Evolutionary conservation across 208 protist genomes (phyloP).

Genomic region (Leishmania major): DNA sequence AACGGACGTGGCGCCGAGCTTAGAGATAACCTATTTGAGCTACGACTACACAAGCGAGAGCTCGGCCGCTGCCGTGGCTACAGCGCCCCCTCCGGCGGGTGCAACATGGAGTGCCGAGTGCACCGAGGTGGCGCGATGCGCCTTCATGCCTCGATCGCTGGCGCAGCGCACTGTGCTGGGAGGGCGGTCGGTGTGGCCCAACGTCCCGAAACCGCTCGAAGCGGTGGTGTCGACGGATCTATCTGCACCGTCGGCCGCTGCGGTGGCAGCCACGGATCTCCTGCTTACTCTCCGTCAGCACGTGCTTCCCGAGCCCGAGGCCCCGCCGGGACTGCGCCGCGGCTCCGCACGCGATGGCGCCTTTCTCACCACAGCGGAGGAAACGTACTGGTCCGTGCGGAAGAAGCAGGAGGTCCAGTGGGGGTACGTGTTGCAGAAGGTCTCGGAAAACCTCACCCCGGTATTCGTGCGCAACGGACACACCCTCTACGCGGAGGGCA

Average conservation of each 20-base stretch:
- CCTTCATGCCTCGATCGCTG: constrained; percentile 29
- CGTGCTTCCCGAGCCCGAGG: constrained; percentile 29
- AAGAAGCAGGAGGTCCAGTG: constrained; percentile 42
- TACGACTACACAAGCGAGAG: constrained; percentile 1
- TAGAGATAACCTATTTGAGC: neutral
- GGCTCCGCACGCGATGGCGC: constrained; percentile 2
- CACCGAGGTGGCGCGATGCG: constrained; percentile 33
- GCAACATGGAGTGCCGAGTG: constrained; percentile 29
- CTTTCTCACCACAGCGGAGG: constrained; percentile 50
- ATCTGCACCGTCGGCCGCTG: neutral
- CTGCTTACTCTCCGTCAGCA: constrained; percentile 29
- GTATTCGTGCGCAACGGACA: neutral
- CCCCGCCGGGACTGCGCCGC: constrained; percentile 14
- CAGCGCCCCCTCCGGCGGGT: constrained; percentile 1
- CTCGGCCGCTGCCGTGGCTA: neutral
- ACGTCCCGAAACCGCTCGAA: constrained; percentile 20
- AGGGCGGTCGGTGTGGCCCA: constrained; percentile 23
- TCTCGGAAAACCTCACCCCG: constrained; percentile 27
- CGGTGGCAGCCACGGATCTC: constrained; percentile 19
- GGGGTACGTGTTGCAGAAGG: constrained; percentile 29
- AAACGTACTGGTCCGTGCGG: constrained; percentile 32
- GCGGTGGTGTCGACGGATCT: neutral
- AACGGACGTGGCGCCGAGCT: neutral
- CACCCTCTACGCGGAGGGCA: constrained; percentile 32
- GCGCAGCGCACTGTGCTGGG: constrained; percentile 28